Evolutionary conservation across 768 basidiomycete genomes (phyloP).

Genomic region (Postia placenta): DNA sequence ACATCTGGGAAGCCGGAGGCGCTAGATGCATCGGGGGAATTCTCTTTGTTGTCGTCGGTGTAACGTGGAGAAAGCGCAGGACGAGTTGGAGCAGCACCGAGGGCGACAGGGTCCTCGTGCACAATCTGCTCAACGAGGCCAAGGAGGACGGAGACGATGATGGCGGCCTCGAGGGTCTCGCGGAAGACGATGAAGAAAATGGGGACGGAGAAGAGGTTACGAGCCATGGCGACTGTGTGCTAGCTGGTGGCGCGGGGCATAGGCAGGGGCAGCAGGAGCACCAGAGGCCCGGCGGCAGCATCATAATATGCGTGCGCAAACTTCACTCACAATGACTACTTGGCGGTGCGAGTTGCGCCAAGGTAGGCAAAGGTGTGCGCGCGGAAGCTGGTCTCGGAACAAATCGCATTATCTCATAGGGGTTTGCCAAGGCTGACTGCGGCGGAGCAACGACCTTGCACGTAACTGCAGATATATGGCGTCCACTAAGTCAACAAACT

Average conservation of each 20-base stretch:
- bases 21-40: conserved; percentile 10
- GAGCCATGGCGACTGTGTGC: conserved; percentile 42
- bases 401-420: too few species aligned
- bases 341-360: too few species aligned
- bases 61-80: background rate
- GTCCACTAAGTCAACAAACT: too few species aligned
- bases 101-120: conserved; percentile 18
- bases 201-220: conserved; percentile 78
- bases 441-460: too few species aligned
- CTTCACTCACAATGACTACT: too few species aligned
- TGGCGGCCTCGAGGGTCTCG: conserved; percentile 87
- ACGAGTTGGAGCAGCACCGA: conserved; percentile 11
- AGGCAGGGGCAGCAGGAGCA: conserved; percentile 12
- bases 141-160: conserved; percentile 90
- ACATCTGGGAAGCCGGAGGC: conserved; percentile 1
- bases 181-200: conserved; percentile 97
- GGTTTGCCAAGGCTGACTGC: too few species aligned
- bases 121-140: conserved; percentile 85
- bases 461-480: too few species aligned
- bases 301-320: too few species aligned
- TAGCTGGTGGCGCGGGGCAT: conserved; percentile 4
- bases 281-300: background rate
- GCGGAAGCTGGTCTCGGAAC: too few species aligned
- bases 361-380: too few species aligned
- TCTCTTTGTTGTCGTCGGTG: conserved; percentile 6